Conservation (phyloP, 768 basidiomycete species). For the Hericium erinaceus region DNA sequence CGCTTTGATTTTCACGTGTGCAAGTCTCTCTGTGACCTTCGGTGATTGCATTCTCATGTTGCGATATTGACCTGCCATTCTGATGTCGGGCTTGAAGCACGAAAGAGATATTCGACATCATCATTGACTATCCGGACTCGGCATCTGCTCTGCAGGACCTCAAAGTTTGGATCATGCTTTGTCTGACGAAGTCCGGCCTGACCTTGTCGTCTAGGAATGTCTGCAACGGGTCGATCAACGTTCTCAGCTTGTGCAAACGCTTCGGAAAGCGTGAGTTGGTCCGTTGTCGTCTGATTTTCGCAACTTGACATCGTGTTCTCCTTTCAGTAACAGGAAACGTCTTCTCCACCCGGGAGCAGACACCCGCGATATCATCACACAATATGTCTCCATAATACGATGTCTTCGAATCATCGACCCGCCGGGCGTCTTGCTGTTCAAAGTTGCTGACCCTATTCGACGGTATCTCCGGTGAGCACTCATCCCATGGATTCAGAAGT, state of each 20-base stretch:
- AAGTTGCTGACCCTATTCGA: conserved; percentile 89
- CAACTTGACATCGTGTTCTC: neutral
- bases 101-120: conserved; percentile 90
- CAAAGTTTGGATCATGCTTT: conserved; percentile 37
- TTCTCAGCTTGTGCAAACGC: conserved; percentile 58
- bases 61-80: neutral
- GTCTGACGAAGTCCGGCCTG: too few relatives aligned
- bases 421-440: conserved; percentile 84
- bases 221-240: conserved; percentile 76
- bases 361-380: conserved; percentile 79
- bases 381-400: conserved; percentile 90
- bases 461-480: conserved; percentile 66
- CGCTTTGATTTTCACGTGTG: conserved; percentile 90
- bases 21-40: conserved; percentile 79
- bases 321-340: conserved; percentile 66
- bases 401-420: conserved; percentile 88
- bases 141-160: conserved; percentile 78
- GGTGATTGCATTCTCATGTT: conserved; percentile 36
- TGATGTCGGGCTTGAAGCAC: conserved; percentile 30
- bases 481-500: neutral
- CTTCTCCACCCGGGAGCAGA: conserved; percentile 94
- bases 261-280: conserved; percentile 66
- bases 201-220: conserved; percentile 45
- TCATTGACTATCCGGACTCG: conserved; percentile 89
- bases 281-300: neutral